A percentile compares a stretch with the other conserved stretches of the same genome.
phyloP scores from a whole-genome alignment of 257 asterid genomes.

The Prunella vulgaris region DNA sequence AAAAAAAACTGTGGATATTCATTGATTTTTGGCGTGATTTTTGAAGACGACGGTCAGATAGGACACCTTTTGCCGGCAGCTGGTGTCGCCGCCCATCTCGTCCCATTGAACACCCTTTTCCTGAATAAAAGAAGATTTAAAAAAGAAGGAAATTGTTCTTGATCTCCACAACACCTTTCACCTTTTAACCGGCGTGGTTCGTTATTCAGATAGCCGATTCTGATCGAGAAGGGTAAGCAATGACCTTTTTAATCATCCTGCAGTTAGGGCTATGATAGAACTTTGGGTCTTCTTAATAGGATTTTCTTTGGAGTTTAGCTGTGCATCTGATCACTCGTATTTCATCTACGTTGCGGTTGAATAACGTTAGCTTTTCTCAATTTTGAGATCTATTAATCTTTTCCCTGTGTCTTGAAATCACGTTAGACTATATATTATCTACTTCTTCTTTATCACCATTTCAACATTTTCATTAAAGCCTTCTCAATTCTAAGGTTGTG shows the following conservation, averaged over 20 bases:
- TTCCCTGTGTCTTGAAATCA: neutral
- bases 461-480: neutral
- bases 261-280: conserved; percentile 1
- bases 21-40: conserved; percentile 20
- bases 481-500: neutral
- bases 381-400: conserved; percentile 19
- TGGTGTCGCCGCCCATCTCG: conserved; percentile 28
- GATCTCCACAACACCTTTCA: conserved; percentile 3
- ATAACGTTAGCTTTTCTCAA: neutral
- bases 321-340: neutral
- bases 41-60: conserved; percentile 23
- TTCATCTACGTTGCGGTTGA: conserved; percentile 4
- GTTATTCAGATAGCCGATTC: conserved; percentile 21
- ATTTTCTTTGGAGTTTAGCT: neutral
- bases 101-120: neutral
- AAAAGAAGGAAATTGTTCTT: neutral
- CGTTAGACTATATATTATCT: neutral
- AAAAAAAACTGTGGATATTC: neutral
- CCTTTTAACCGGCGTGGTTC: neutral
- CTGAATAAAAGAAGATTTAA: neutral
- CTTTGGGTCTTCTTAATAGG: neutral
- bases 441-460: neutral
- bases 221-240: conserved; percentile 20
- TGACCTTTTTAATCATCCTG: neutral
- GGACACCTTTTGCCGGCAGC: conserved; percentile 20